Evolutionary conservation across 208 protist genomes (phyloP), one percentile per base, ranked within the genome.

Genomic region (Leishmania amazonensis): DNA sequence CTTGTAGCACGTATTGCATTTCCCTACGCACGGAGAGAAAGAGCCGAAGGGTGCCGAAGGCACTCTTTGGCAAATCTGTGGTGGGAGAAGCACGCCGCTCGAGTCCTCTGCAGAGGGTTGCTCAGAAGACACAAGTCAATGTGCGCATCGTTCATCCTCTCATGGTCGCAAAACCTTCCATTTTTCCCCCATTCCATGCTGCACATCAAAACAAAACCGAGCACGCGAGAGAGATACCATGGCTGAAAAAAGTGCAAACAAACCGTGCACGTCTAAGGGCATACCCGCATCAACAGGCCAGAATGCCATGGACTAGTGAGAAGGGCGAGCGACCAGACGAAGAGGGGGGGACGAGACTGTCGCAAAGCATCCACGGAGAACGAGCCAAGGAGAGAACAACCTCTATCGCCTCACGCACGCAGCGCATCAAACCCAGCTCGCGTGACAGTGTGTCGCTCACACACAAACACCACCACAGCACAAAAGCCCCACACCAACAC

Each of bases 311-410:
- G 51, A 17, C 42, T 35, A 67, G 42, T 71, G 58, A 54, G 7
- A 57, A 72, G 42, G 38, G 53, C n/a, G 68, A 78, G 81, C 24
- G 79, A 83, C 75, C 13, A 62, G n/a, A 31, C 4, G 45, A 78
- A 51, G 53, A 31, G 80, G 11, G 70, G 75, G 11, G 75, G 38
- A n/a, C 75, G 4, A 40, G 31, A 40, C 31, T 17, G 3, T 40
- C 31, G 31, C 62, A 68, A 21, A 40, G 31, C 3, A 13, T 40
- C 62, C 8, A 40, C 13, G 62, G 9, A 68, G 31, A 40, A 15
- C 62, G 31, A 68, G 62, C 31, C 31, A 68, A 40, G 62, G 28
- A 68, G 31, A 68, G 0, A 68, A 6, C 31, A 35, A 17, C 15
- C 62, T 21, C 13, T 40, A 40, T 68, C 3, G 62, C 31, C 9